Percentiles rank a stretch among this genome's conserved stretches.
phyloP scores from a whole-genome alignment of 1,139 yeast species.

The Hyphopichia khmerensis region DNA sequence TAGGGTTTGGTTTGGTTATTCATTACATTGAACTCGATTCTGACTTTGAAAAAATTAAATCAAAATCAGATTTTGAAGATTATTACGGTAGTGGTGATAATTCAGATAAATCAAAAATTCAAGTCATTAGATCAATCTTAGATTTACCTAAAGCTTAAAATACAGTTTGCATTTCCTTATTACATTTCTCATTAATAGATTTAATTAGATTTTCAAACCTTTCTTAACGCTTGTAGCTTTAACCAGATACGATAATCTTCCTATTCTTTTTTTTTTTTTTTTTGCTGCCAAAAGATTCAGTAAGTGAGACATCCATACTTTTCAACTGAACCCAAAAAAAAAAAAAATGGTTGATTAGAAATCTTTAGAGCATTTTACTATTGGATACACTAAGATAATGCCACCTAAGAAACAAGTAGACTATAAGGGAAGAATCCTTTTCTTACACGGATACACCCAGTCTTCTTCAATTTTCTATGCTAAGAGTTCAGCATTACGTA shows the following conservation, averaged over 20 bases:
- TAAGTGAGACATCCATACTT: no score
- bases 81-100: constrained; percentile 37
- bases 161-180: background rate
- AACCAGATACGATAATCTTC: no score
- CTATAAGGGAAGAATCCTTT: constrained; percentile 32
- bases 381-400: constrained; percentile 4
- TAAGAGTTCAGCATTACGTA: constrained; percentile 46
- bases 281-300: no score
- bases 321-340: no score
- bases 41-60: constrained; percentile 34
- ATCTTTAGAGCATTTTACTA: no score
- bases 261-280: no score
- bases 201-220: background rate
- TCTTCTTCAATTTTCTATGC: constrained; percentile 45
- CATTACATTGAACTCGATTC: constrained; percentile 57
- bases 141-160: constrained; percentile 19
- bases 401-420: constrained; percentile 6
- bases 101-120: constrained; percentile 25
- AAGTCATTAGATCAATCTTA: constrained; percentile 31
- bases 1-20: constrained; percentile 53
- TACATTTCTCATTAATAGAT: background rate
- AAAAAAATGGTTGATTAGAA: no score
- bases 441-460: constrained; percentile 48
- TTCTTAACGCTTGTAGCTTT: no score
- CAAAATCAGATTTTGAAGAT: constrained; percentile 29